These are phyloP conservation scores for Backusella westeae DNA, from an alignment of 192 early-diverging fungal genomes.

Conservation along the genomic window DNA sequence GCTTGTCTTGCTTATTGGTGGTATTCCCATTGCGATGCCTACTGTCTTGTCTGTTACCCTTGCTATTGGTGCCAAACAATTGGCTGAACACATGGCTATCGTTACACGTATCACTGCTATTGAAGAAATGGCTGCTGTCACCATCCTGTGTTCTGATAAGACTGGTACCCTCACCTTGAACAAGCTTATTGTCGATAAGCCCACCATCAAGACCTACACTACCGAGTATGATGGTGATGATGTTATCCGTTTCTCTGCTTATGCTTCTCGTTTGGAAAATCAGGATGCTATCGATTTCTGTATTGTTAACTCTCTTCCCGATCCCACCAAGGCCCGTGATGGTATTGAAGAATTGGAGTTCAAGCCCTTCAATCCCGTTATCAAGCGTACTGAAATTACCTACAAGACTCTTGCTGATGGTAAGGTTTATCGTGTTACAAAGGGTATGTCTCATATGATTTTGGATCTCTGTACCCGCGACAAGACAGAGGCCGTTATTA, in stretches of 20 bases:
- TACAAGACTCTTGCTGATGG: conserved; percentile 62
- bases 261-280: conserved; percentile 73
- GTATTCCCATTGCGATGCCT: conserved; percentile 82
- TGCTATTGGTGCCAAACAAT: conserved; percentile 61
- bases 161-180: conserved; percentile 92
- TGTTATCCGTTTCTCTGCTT: conserved; percentile 65
- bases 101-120: too few relatives aligned
- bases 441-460: conserved; percentile 76
- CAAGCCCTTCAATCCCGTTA: conserved; percentile 74
- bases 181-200: conserved; percentile 68
- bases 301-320: conserved; percentile 61
- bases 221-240: conserved; percentile 58
- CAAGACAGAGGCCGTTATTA: conserved; percentile 57
- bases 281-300: conserved; percentile 82
- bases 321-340: conserved; percentile 54
- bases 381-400: conserved; percentile 72
- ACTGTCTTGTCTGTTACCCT: conserved; percentile 78
- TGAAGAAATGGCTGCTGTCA: conserved; percentile 73
- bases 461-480: conserved; percentile 69
- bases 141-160: conserved; percentile 91
- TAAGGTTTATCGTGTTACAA: conserved; percentile 64
- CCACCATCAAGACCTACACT: conserved; percentile 65
- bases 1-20: conserved; percentile 78
- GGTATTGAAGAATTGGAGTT: conserved; percentile 70
- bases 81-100: conserved; percentile 59